Base-by-base conservation (phyloP, 164 flowering plant species). In the Piper longum region DNA sequence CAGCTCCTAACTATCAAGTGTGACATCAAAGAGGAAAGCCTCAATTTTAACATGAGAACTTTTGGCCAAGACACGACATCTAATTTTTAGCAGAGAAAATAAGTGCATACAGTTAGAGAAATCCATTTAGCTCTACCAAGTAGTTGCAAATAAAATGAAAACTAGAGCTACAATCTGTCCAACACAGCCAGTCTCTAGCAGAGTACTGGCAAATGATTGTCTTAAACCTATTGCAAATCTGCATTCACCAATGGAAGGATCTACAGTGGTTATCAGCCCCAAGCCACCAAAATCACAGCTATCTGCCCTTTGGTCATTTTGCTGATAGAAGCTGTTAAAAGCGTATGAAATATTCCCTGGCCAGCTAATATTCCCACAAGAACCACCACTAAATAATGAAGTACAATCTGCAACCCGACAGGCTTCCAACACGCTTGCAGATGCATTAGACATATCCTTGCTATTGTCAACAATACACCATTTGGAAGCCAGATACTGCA, bases 391-490 rank as follows among this genome's bases (percentile, higher is more conserved):
- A n/a, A 85, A 81, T 54, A 87, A 60, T n/a, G 85, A 77, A 51
- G 79, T 76, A 75, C 96, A 89, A 63, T 92, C 98, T 26, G 96
- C 88, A 64, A 51, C 40, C 2, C 83, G 66, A 70, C 95, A 89
- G 13, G 89, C 89, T 43, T 79, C 79, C 11, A 64, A 63, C 17
- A 82, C 86, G 43, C 57, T 67, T 7, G 85, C 79, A 58, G 81
- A 76, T 8, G 77, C 89, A 70, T 89, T 86, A 0, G 81, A 72
- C 72, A 86, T 56, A 64, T 85, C 88, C 64, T 72, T 77, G 64
- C 85, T 89, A 55, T 89, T 82, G 76, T 92, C 75, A 56, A 85
- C 85, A 14, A 92, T 93, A 72, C 98, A 92, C 98, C 98, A 92
- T 79, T 66, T 85, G 42, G 93, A 54, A 42, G 88, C 64, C 62